Evolutionary conservation across 805 yeast species (phyloP), one percentile per base, ranked within the genome.

Genomic region (Pichia nanzhaoensis): DNA sequence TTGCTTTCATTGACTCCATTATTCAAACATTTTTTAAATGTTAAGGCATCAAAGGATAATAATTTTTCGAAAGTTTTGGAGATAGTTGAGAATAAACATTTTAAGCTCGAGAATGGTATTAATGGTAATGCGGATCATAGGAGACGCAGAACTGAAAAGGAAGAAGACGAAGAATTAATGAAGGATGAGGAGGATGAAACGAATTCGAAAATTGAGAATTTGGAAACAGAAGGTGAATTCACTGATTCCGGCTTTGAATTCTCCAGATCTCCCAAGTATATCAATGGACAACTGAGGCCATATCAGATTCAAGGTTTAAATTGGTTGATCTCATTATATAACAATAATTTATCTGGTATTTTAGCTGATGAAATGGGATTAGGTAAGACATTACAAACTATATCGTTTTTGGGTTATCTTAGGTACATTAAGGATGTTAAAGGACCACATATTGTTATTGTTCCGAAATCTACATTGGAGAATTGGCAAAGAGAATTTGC

Each of bases 321-420:
- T 60, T 84, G 95, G 95, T 65, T 84, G 54, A 74, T 84, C 13
- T 72, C 83, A 1, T 63, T 84, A 48, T 77, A 80, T 54, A 82
- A 78, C 51, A 82, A 82, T 64, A 75, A 78, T 48, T 65, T 84
- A 38, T 76, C 84, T 1, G 93, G 93, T 48, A 84, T 84, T 20
- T 68, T 84, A 47, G 93, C 93, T 1, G 93, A 84, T 63, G 93
- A 84, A 64, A 84, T 84, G 93, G 93, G 93, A 1, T 65, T 84
- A 50, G 93, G 93, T 54, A 84, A 84, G 59, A 84, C 93, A 3
- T 65, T 84, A 47, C 93, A 84, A 61, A 84, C 91, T 0, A 84
- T 84, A 51, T 77, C 91, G 7, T 81, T 82, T 51, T 63, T 84
- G 37, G 91, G 91, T 2, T 84, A 80, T 57, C 65, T 84, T 35